Evolutionary conservation across 2,329 filamentous ascomycete genomes (phyloP).

Genomic region (Arachnopeziza araneosa): DNA sequence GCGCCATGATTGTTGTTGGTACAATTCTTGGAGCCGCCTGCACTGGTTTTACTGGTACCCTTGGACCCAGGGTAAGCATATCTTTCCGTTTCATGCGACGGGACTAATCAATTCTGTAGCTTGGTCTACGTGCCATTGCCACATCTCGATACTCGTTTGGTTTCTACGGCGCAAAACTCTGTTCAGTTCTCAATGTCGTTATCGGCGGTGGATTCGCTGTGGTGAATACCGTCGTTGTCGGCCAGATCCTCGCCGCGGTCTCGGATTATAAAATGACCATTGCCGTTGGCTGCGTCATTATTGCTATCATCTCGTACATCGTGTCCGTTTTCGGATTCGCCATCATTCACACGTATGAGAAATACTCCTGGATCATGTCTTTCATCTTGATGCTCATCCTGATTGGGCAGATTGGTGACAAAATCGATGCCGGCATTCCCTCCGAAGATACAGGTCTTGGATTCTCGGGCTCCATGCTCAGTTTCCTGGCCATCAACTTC

Average conservation of each 20-base stretch:
- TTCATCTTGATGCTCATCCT: constrained; percentile 43
- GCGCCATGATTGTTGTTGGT: constrained; percentile 36
- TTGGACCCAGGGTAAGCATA: constrained; percentile 35
- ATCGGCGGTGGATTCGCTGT: constrained; percentile 37
- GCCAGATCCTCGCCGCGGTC: constrained; percentile 30
- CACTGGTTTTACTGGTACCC: constrained; percentile 36
- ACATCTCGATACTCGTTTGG: constrained; percentile 43
- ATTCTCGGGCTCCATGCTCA: constrained; percentile 30
- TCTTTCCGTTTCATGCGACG: neutral
- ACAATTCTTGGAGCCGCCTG: constrained; percentile 37
- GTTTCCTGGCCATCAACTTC: constrained; percentile 27
- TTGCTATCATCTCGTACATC: constrained; percentile 25
- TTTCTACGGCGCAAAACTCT: constrained; percentile 44
- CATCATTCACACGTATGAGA: constrained; percentile 41
- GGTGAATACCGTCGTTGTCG: constrained; percentile 42
- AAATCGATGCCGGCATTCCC: constrained; percentile 36
- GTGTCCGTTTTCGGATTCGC: constrained; percentile 32
- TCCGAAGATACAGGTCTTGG: constrained; percentile 30
- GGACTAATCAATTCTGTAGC: constrained; percentile 14
- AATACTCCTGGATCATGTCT: constrained; percentile 43
- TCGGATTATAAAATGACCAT: constrained; percentile 37
- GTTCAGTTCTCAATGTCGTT: constrained; percentile 41
- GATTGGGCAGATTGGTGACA: constrained; percentile 39
- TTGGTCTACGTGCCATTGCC: constrained; percentile 38
- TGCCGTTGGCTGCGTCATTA: constrained; percentile 32